Evolutionary conservation across 441 rosid species (phyloP), one percentile per base, ranked within the genome.

Genomic region (Eruca vesicaria): DNA sequence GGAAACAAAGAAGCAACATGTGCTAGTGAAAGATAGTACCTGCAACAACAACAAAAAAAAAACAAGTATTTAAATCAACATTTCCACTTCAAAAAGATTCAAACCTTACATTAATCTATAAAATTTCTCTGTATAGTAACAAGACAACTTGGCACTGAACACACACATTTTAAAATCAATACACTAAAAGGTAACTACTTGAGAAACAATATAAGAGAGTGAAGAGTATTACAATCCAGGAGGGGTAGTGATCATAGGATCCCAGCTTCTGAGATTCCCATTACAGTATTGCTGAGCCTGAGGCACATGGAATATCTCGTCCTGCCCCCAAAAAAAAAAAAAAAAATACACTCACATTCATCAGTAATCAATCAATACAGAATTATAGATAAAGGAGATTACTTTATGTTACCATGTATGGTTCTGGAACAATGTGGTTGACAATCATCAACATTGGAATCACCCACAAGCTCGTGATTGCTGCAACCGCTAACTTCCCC

Each of bases 191-290:
- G 52, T 43, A 38, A 35, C 4, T 48, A 48, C 11, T 16, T 48
- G 10, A 48, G 55, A 48, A 10, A 0, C 12, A 9, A 48, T 7
- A 16, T 7, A 48, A 15, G 58, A 43, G 50, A 43, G 55, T 10
- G 55, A 48, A 16, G 63, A 31, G 59, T 1, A 74, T 69, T 86
- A 93, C 98, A 95, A 68, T 83, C 97, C 99, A 85, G 98, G 98
- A 41, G 98, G 98, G 31, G 98, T 93, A 56, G 99, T 95, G 76
- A 93, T 93, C 99, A 89, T 95, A 72, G 99, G 99, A 80, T 95
- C 95, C 98, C 99, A 93, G 70, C 90, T 93, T 77, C 73, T 84
- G 68, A 95, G 88, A 79, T 91, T 74, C 7, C 93, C 95, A 38
- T 81, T 83, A 80, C 98, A 93, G 78, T 91, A 95, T 62, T 84